Evolutionary conservation across 2,329 filamentous ascomycete genomes (phyloP), one percentile per base, ranked within the genome.

Genomic region (Corniculantispora saksenae): DNA sequence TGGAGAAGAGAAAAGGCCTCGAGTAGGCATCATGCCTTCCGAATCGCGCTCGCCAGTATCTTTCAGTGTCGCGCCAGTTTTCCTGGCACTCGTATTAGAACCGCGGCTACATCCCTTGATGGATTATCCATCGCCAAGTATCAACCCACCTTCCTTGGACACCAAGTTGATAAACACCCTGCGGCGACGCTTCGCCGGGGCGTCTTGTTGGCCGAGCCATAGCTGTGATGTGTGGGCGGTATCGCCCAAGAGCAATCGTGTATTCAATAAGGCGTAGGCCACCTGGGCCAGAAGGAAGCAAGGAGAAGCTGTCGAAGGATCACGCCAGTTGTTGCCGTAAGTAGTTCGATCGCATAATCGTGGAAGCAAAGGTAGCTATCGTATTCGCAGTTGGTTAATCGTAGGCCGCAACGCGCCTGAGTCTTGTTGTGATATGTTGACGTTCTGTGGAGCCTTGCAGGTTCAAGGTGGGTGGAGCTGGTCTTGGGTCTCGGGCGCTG

Each of bases 1-100:
- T 87, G 86, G 17, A 94, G 93, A 97, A 10, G 94, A 97, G 77
- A 97, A 97, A 69, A 98, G 87, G 70, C 88, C 87, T 43, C 94
- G 91, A 66, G 97, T 85, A 43, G 92, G 90, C 75, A 97, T 93
- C 82, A 99, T 89, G 77, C 94, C 95, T 83, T 97, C 84, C 76
- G 96, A 93, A 79, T 98, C 94, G 79, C 93, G 91, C 67, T 89
- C 82, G 61, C 92, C 92, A 63, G 83, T 88, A 72, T 97, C 92
- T 72, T 88, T 87, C 38, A 98, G 79, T 1, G 88, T 91, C 29
- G 97, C 86, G 53, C 95, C 95, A 1, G 95, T 99, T 84, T 97
- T 96, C 71, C 94, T 97, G 70, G 23, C 58, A 56, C 40, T 32
- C 32, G 53, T 5, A 59, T 67, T 64, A 69, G 69, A 40, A 1